These are phyloP conservation scores for Yamadazyma conglobata DNA, from an alignment of 1,139 yeast genomes.

Conservation along the genomic window DNA sequence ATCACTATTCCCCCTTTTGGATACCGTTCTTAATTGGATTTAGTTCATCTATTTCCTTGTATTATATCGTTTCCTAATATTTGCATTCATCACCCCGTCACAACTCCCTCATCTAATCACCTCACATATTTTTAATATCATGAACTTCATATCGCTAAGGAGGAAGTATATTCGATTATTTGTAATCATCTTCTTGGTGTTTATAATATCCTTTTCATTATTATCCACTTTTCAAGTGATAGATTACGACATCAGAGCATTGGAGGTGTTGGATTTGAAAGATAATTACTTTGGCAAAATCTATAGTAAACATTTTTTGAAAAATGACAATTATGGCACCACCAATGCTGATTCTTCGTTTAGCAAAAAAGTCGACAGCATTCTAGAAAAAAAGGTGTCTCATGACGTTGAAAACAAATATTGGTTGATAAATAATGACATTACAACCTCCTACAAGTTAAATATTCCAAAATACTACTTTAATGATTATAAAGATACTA, in stretches of 20 bases:
- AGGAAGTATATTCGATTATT: constrained; percentile 8
- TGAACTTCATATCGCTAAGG: constrained; percentile 7
- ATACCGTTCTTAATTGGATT: too few species aligned
- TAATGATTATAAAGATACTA: constrained; percentile 7
- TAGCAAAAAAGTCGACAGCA: constrained; percentile 18
- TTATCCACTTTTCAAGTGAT: constrained; percentile 5
- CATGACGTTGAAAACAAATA: constrained; percentile 27
- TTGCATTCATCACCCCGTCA: too few species aligned
- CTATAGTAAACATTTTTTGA: constrained; percentile 11
- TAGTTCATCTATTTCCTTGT: too few species aligned
- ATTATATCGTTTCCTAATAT: too few species aligned
- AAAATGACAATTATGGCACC: constrained; percentile 9
- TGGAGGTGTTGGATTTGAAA: constrained; percentile 4
- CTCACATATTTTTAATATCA: too few species aligned
- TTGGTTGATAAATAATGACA: constrained; percentile 26
- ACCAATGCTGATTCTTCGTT: constrained; percentile 19
- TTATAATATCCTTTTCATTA: constrained; percentile 2
- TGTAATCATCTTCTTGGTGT: constrained; percentile 3
- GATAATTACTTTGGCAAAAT: constrained; percentile 20
- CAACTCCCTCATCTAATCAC: too few species aligned
- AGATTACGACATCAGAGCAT: not conserved
- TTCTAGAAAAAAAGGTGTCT: constrained; percentile 16
- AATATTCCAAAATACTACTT: constrained; percentile 27
- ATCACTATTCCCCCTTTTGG: too few species aligned
- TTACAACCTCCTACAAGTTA: constrained; percentile 17